Conservation (phyloP, 2,329 filamentous ascomycete species). For the Arthrobotrys sinensis region DNA sequence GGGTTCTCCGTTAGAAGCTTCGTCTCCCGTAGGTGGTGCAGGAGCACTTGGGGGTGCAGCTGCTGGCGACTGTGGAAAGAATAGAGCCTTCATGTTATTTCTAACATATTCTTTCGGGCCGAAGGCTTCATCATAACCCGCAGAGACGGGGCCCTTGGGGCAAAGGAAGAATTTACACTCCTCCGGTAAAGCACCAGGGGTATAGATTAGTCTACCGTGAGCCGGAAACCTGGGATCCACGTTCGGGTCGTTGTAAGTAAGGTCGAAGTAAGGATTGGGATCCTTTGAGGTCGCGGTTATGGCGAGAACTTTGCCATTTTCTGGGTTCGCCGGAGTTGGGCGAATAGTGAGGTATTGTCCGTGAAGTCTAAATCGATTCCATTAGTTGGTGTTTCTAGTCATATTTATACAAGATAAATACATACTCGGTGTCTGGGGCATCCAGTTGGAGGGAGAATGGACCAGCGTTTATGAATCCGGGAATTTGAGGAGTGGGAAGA, state of each 20-base stretch:
- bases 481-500: slow-evolving; percentile 34
- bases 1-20: slow-evolving; percentile 5
- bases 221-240: slow-evolving; percentile 28
- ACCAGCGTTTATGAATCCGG: slow-evolving; percentile 45
- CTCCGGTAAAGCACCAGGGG: slow-evolving; percentile 31
- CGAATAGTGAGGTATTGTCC: slow-evolving; percentile 35
- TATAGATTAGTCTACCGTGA: slow-evolving; percentile 43
- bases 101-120: slow-evolving; percentile 49
- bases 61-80: slow-evolving; percentile 35
- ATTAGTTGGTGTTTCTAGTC: neutral
- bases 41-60: slow-evolving; percentile 3
- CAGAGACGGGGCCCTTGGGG: slow-evolving; percentile 31
- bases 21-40: neutral
- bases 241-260: slow-evolving; percentile 39
- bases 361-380: slow-evolving; percentile 17
- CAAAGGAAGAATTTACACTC: slow-evolving; percentile 56
- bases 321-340: slow-evolving; percentile 27
- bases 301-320: slow-evolving; percentile 42
- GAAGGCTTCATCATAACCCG: slow-evolving; percentile 43
- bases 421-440: slow-evolving; percentile 50
- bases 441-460: slow-evolving; percentile 52
- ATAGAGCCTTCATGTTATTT: slow-evolving; percentile 52
- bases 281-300: slow-evolving; percentile 35
- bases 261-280: slow-evolving; percentile 40
- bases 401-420: neutral